Conservation (phyloP, 805 yeast genomes). For the Cyberlindnera mrakii region DNA sequence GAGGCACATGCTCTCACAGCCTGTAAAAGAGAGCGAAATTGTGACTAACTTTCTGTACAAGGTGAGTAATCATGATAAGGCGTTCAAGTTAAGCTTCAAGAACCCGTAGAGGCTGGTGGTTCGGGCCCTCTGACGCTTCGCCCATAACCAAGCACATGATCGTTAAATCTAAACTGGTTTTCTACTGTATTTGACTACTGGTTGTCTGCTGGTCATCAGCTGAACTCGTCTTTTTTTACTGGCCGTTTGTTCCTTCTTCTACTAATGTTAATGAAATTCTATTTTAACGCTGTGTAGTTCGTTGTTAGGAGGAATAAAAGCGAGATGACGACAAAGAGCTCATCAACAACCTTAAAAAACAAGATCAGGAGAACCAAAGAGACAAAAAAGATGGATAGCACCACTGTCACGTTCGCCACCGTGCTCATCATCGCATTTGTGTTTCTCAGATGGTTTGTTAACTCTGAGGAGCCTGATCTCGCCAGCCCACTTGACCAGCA, state of each 20-base stretch:
- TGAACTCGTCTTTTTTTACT: too few species aligned
- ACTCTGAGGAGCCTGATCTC: slow-evolving; percentile 39
- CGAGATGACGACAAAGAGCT: too few species aligned
- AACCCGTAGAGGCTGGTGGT: slow-evolving; percentile 3
- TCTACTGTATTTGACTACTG: too few species aligned
- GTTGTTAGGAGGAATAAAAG: too few species aligned
- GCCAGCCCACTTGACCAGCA: slow-evolving; percentile 1
- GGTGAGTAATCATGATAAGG: slow-evolving; percentile 61
- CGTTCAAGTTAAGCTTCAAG: slow-evolving; percentile 33
- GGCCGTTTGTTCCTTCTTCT: too few species aligned
- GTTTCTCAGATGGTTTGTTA: slow-evolving; percentile 59
- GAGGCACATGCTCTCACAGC: slow-evolving; percentile 56
- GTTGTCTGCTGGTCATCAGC: too few species aligned
- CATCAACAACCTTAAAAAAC: too few species aligned
- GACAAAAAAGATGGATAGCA: slow-evolving; percentile 38
- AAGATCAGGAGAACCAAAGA: not conserved
- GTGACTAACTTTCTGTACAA: slow-evolving; percentile 85
- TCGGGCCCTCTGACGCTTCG: not conserved
- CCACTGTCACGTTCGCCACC: slow-evolving; percentile 45
- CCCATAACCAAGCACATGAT: not conserved
- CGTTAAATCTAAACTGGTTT: too few species aligned
- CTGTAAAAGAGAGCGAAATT: slow-evolving; percentile 75
- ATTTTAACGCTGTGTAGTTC: too few species aligned
- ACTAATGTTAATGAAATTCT: too few species aligned
- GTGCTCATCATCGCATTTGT: slow-evolving; percentile 48